These are phyloP conservation scores for Emericellopsis atlantica DNA, from an alignment of 2,329 filamentous ascomycete species.

Conservation along the genomic window DNA sequence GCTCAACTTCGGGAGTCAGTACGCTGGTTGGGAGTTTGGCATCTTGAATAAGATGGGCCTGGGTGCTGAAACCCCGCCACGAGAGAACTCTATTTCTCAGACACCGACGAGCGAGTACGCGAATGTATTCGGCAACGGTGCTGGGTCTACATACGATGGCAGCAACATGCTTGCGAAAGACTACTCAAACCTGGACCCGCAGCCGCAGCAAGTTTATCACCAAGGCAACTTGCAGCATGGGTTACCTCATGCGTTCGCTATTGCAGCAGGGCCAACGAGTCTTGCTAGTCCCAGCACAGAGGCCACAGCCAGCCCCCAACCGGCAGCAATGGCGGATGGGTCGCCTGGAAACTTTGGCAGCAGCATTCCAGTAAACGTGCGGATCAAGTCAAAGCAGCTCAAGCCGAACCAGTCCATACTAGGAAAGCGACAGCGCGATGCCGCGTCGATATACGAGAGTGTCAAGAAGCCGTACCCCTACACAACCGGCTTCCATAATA, in stretches of 20 bases:
- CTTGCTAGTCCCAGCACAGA: constrained; percentile 54
- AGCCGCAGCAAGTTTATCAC: constrained; percentile 33
- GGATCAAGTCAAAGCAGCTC: constrained; percentile 29
- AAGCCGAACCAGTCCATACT: constrained; percentile 35
- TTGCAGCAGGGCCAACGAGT: constrained; percentile 49
- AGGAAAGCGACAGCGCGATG: constrained; percentile 54
- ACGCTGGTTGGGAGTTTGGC: constrained; percentile 88
- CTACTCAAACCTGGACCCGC: constrained; percentile 36
- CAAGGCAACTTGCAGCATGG: constrained; percentile 50
- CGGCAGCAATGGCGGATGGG: constrained; percentile 36
- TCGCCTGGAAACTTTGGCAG: constrained; percentile 26
- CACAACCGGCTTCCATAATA: constrained; percentile 76
- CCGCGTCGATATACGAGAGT: constrained; percentile 75
- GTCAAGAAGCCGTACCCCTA: constrained; percentile 90
- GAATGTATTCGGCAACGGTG: constrained; percentile 36
- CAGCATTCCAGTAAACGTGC: constrained; percentile 11
- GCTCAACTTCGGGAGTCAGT: constrained; percentile 82
- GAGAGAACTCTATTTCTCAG: constrained; percentile 42
- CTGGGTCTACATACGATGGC: constrained; percentile 13
- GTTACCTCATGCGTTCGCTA: constrained; percentile 52
- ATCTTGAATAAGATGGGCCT: constrained; percentile 89
- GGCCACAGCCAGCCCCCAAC: constrained; percentile 47
- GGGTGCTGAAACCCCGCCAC: constrained; percentile 61
- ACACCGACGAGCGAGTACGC: constrained; percentile 24
- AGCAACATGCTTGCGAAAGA: constrained; percentile 33